Base-by-base conservation (phyloP, 225 moss, liverwort and hornwort genomes). In the Physcomitrium patens region DNA sequence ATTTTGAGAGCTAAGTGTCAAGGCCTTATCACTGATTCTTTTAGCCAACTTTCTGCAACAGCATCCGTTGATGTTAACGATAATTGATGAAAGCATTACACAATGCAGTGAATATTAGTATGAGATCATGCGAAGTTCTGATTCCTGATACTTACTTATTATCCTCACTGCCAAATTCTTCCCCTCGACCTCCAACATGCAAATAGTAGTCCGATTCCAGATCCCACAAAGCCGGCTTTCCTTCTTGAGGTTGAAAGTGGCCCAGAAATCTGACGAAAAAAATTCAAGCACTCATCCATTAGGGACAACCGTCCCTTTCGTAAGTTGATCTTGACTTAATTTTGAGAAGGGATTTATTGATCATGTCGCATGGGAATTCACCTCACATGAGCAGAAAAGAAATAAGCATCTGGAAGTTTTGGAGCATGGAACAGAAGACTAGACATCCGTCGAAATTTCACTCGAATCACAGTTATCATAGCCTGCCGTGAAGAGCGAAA, bases 121-220 rank as follows among this genome's bases (percentile, higher is more conserved):
- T 60, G 50, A 51, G 41, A 61, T 69, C 16, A 62, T 68, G 68
- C 5, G 22, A 16, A 12, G 45, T 7, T 8, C 3, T 8, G 19
- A 19, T 3, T 18, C 46, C 7, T 59, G 58, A 27, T 61, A 48
- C 84, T 82, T 69, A 87, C 84, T 75, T 72, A 0, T 79, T 68
- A 65, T 27, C 58, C 72, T 65, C 70, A 49, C n/a, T 71, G 13
- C 61, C 77, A 77, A 67, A 83, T 10, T 99, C 93, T 69, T 91
- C 92, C 42, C 82, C 81, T 72, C 80, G 84, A 37, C 89, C 93
- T 76, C 97, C 95, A 72, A 95, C 87, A 52, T 99, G 99, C 50
- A 95, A 77, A 80, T 99, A 99, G 73, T 95, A 95, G 76, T 99
- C 95, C 9, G 99, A 95, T 73, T 99, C 99, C 51, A 93, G 77